Evolutionary conservation across 164 flowering plant genomes (phyloP).

Genomic region (Umbellularia californica): DNA sequence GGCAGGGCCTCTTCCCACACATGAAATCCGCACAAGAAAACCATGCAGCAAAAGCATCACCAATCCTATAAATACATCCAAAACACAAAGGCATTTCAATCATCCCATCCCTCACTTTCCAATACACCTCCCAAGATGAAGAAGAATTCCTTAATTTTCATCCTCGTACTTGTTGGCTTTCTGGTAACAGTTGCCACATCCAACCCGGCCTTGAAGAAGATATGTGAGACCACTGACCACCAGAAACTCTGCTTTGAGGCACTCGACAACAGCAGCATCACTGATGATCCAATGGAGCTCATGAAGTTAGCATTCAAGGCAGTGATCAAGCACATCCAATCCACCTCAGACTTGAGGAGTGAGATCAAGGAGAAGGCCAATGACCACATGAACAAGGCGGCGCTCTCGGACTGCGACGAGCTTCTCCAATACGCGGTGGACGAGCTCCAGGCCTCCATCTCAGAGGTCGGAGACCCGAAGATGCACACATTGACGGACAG

Average conservation of each 20-base stretch:
- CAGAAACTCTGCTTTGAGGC: constrained; percentile 33
- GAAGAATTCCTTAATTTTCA: constrained; percentile 1
- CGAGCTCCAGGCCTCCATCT: constrained; percentile 38
- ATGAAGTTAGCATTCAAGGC: constrained; percentile 30
- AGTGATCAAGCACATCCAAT: constrained; percentile 27
- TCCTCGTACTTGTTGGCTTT: constrained; percentile 39
- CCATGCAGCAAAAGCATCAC: no score
- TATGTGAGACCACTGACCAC: constrained; percentile 43
- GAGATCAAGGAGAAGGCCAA: constrained; percentile 8
- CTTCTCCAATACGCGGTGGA: constrained; percentile 31
- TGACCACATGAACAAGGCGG: constrained; percentile 21
- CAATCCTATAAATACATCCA: no score
- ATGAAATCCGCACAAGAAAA: no score
- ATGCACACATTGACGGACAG: constrained; percentile 26
- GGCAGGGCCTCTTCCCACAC: no score
- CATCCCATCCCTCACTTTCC: no score
- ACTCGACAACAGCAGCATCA: constrained; percentile 19
- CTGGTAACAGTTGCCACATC: constrained; percentile 25
- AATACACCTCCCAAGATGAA: no score
- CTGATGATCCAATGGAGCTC: constrained; percentile 36
- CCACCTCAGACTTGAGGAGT: constrained; percentile 12
- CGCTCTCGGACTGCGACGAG: constrained; percentile 42
- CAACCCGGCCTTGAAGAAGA: constrained; percentile 26
- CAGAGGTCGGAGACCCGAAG: constrained; percentile 27
- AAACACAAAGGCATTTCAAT: no score